phyloP scores from a whole-genome alignment of 148 eudicot genomes.

The Camellia japonica region DNA sequence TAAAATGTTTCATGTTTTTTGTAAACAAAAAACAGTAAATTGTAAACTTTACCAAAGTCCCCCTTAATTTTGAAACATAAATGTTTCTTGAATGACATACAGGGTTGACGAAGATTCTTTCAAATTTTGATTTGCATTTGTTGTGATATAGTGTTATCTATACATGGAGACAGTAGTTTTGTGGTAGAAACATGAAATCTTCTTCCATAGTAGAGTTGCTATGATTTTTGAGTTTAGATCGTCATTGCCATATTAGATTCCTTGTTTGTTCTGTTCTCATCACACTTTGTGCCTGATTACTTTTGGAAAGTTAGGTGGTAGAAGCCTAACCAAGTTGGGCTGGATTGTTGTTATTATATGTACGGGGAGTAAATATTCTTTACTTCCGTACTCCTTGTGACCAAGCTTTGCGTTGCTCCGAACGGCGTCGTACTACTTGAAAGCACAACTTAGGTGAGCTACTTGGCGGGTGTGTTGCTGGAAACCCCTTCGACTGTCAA shows the following conservation, averaged over 20 bases:
- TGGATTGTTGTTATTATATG: not conserved
- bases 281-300: not conserved
- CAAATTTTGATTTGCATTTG: not conserved
- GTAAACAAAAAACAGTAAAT: too few species aligned
- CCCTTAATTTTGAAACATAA: not conserved
- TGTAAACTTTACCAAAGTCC: too few species aligned
- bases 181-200: not conserved
- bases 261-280: not conserved
- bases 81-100: not conserved
- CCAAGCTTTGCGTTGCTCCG: too few species aligned
- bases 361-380: too few species aligned
- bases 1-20: too few species aligned
- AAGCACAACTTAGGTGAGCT: too few species aligned
- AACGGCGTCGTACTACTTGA: too few species aligned
- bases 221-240: not conserved
- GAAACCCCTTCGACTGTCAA: too few species aligned
- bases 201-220: not conserved
- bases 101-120: not conserved
- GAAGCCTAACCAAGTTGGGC: not conserved
- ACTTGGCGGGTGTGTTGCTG: too few species aligned
- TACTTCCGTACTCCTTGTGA: too few species aligned
- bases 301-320: not conserved
- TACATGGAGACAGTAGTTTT: not conserved
- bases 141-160: not conserved
- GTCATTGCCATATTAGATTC: not conserved